Conservation (phyloP, 257 asterid species). For the Lycium ferocissimum region DNA sequence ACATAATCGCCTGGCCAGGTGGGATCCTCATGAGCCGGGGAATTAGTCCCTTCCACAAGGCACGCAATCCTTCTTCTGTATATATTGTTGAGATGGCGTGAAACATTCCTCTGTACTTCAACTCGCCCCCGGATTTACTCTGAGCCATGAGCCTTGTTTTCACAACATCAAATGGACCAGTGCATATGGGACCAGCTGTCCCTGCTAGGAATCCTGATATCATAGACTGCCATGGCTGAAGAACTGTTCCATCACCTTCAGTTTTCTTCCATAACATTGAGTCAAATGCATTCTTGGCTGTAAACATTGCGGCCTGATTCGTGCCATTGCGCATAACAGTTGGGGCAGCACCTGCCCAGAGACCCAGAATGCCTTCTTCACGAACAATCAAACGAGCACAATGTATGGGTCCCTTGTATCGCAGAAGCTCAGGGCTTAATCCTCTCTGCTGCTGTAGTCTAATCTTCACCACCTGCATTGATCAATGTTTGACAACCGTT, state of each 20-base stretch:
- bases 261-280: constrained; percentile 76
- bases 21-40: constrained; percentile 99
- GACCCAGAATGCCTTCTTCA: constrained; percentile 90
- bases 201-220: constrained; percentile 96
- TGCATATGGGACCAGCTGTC: constrained; percentile 89
- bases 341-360: constrained; percentile 97
- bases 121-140: constrained; percentile 67
- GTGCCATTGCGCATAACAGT: constrained; percentile 99
- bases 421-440: constrained; percentile 67
- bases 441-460: constrained; percentile 97
- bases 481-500: neutral
- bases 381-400: constrained; percentile 73
- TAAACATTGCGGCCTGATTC: constrained; percentile 97
- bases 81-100: constrained; percentile 85
- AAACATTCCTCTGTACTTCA: constrained; percentile 85
- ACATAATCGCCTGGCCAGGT: constrained; percentile 97
- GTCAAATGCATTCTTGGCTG: constrained; percentile 92
- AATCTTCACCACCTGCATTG: constrained; percentile 88
- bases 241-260: constrained; percentile 84
- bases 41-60: constrained; percentile 87
- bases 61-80: constrained; percentile 79
- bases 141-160: constrained; percentile 99
- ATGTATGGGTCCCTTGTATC: constrained; percentile 86
- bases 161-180: constrained; percentile 98
- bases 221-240: constrained; percentile 95